A percentile compares a stretch with the other conserved stretches of the same genome.
Evolutionary conservation across 495 filamentous ascomycete genomes (phyloP).

Genomic region (Aspergillus sclerotioniger): DNA sequence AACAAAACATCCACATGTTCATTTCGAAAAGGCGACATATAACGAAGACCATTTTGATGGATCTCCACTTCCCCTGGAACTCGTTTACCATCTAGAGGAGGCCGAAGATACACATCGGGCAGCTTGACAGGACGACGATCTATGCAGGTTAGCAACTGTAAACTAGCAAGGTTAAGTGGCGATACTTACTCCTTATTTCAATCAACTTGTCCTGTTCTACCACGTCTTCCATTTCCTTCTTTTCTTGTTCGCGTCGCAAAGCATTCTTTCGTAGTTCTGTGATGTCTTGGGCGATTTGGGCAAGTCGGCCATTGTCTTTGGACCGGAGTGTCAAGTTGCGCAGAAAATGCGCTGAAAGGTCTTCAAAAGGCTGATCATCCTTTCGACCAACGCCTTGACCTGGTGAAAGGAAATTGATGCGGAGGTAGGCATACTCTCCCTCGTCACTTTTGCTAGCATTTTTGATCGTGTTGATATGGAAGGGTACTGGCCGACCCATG

Average conservation of each 20-base stretch:
- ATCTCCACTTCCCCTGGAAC: constrained; percentile 94
- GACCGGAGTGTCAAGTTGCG: constrained; percentile 92
- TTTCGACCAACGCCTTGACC: constrained; percentile 97
- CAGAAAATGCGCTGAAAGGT: constrained; percentile 91
- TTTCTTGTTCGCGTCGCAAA: constrained; percentile 89
- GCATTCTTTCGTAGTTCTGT: constrained; percentile 90
- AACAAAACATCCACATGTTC: constrained; percentile 93
- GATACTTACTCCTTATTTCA: constrained; percentile 75
- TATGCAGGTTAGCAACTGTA: constrained; percentile 28
- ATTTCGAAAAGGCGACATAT: constrained; percentile 80
- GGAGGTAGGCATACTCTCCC: constrained; percentile 86
- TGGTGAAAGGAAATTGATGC: constrained; percentile 96
- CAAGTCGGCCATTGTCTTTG: constrained; percentile 80
- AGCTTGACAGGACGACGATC: constrained; percentile 84
- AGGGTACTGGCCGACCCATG: constrained; percentile 96
- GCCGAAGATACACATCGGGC: constrained; percentile 90
- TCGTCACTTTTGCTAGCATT: constrained; percentile 95
- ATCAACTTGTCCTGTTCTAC: constrained; percentile 97
- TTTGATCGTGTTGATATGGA: constrained; percentile 99
- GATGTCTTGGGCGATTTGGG: constrained; percentile 85
- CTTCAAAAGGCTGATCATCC: constrained; percentile 98
- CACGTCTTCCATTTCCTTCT: constrained; percentile 99
- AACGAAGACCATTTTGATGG: constrained; percentile 97
- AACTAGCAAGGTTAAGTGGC: neutral
- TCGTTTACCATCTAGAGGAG: constrained; percentile 92